Conservation (phyloP, 768 basidiomycete genomes). For the Mycena capillaripes region DNA sequence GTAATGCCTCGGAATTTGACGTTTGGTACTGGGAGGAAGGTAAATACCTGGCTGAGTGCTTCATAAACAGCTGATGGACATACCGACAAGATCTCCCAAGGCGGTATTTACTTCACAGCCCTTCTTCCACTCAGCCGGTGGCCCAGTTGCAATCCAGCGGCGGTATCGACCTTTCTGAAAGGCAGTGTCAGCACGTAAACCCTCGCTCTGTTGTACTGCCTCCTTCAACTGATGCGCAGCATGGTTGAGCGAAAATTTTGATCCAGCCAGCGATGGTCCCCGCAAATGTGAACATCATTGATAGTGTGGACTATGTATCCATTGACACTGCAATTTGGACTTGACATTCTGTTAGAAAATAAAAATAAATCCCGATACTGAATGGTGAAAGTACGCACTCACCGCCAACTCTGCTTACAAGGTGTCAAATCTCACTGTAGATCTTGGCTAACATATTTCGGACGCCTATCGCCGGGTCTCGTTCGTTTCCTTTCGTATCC, state of each 20-base stretch:
- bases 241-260: constrained; percentile 22
- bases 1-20: neutral
- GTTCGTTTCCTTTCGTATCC: constrained; percentile 84
- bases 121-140: neutral
- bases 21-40: neutral
- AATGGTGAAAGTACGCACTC: constrained; percentile 72
- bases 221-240: constrained; percentile 21
- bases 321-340: too few species aligned
- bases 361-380: too few species aligned
- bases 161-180: constrained; percentile 16
- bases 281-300: too few species aligned
- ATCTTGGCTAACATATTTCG: too few species aligned
- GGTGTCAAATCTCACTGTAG: too few species aligned
- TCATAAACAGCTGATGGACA: neutral
- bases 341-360: too few species aligned
- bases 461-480: constrained; percentile 94
- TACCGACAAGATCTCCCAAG: neutral
- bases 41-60: neutral
- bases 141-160: constrained; percentile 3
- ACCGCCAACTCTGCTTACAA: too few species aligned
- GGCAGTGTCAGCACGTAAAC: neutral
- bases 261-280: too few species aligned
- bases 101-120: neutral
- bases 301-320: too few species aligned
- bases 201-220: constrained; percentile 6